A percentile compares a stretch with the other conserved stretches of the same genome.
Evolutionary conservation across 495 filamentous ascomycete genomes (phyloP).

Genomic region (Neurospora tetrasperma): DNA sequence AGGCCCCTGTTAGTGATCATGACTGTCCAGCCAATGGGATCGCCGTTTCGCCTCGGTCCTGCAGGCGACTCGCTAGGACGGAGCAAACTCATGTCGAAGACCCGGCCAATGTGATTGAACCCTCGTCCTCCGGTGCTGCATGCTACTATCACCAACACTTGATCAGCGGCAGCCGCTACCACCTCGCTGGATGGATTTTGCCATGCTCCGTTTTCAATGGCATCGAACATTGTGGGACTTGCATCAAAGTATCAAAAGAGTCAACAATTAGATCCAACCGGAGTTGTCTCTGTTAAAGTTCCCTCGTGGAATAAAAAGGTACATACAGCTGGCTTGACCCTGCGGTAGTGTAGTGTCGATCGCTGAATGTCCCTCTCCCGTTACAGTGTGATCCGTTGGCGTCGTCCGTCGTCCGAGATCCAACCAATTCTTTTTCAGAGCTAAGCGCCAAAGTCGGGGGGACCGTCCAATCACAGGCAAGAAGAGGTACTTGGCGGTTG

Average conservation of each 20-base stretch:
- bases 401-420: background rate
- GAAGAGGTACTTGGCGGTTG: background rate
- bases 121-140: conserved; percentile 1
- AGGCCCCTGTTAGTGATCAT: conserved; percentile 17
- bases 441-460: conserved; percentile 10
- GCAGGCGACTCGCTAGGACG: conserved; percentile 21
- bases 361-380: background rate
- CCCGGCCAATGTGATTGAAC: conserved; percentile 11
- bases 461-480: background rate
- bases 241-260: background rate
- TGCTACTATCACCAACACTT: conserved; percentile 5
- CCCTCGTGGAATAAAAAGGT: background rate
- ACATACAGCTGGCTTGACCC: background rate
- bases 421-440: conserved; percentile 12
- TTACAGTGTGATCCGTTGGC: conserved; percentile 1
- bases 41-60: conserved; percentile 15
- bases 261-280: background rate
- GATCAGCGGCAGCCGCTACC: background rate
- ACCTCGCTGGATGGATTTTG: background rate
- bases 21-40: conserved; percentile 16
- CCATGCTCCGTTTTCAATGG: background rate
- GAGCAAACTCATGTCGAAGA: conserved; percentile 15
- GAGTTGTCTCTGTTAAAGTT: background rate
- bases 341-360: background rate
- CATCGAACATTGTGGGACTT: background rate